Percentiles rank a stretch among this genome's conserved stretches.
Conservation (phyloP, 2,329 filamentous ascomycete genomes). For the Teratosphaeriaceae sp. region DNA sequence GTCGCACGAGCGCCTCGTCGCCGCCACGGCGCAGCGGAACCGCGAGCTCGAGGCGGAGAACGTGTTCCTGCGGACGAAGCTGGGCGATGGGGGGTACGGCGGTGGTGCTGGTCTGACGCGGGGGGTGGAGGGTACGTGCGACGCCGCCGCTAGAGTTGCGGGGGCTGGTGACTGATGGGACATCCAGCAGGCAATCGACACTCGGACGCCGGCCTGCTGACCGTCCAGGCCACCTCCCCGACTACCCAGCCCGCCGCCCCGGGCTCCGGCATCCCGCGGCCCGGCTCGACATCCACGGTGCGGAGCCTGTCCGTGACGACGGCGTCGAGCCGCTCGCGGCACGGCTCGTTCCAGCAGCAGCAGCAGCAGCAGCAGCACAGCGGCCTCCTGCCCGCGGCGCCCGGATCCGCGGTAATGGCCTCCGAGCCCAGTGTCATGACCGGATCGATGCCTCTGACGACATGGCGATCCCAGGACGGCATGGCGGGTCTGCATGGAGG, state of each 20-base stretch:
- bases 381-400: conserved; percentile 12
- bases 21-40: conserved; percentile 48
- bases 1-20: conserved; percentile 60
- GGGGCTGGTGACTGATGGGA: too few species aligned
- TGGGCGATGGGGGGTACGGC: conserved; percentile 38
- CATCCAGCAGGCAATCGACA: conserved; percentile 16
- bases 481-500: conserved; percentile 12
- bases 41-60: conserved; percentile 51
- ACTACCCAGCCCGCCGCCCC: conserved; percentile 11
- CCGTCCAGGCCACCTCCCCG: conserved; percentile 20
- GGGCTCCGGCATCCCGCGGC: conserved; percentile 19
- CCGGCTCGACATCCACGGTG: conserved; percentile 21
- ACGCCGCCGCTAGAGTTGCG: too few species aligned
- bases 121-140: neutral
- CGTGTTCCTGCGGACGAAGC: conserved; percentile 43
- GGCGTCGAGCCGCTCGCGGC: conserved; percentile 14
- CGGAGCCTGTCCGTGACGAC: conserved; percentile 21
- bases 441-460: conserved; percentile 16
- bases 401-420: conserved; percentile 12
- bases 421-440: conserved; percentile 12
- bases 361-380: too few species aligned
- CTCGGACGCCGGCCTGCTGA: conserved; percentile 15
- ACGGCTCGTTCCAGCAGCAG: conserved; percentile 24
- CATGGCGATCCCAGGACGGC: conserved; percentile 26
- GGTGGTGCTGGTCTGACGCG: too few species aligned